Conservation (phyloP, 2,329 filamentous ascomycete species). For the Botrytis squamosa region DNA sequence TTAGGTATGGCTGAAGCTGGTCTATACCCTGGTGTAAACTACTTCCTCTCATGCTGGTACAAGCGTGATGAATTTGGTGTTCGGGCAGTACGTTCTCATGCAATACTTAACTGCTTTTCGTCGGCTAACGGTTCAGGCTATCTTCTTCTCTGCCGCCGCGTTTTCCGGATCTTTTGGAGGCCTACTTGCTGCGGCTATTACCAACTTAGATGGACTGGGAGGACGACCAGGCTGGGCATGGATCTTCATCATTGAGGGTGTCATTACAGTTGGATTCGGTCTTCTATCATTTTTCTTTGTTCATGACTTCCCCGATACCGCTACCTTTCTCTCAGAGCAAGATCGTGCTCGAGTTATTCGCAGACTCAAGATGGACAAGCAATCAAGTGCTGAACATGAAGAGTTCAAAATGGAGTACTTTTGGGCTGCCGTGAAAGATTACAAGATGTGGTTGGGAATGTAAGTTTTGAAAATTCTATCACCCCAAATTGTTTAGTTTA, state of each 20-base stretch:
- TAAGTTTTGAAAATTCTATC: too few relatives aligned
- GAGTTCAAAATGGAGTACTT: slow-evolving; percentile 72
- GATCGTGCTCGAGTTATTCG: slow-evolving; percentile 71
- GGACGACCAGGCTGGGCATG: slow-evolving; percentile 49
- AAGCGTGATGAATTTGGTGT: slow-evolving; percentile 59
- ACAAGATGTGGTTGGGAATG: slow-evolving; percentile 71
- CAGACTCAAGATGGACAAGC: slow-evolving; percentile 68
- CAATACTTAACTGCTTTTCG: slow-evolving; percentile 46
- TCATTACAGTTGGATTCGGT: slow-evolving; percentile 46
- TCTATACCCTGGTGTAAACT: slow-evolving; percentile 76
- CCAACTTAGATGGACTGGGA: slow-evolving; percentile 46
- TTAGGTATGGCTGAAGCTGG: slow-evolving; percentile 73
- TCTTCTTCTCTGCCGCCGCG: slow-evolving; percentile 57
- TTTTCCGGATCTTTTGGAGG: slow-evolving; percentile 51
- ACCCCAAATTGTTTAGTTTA: too few relatives aligned
- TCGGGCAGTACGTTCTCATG: slow-evolving; percentile 46
- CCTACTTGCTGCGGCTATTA: slow-evolving; percentile 46
- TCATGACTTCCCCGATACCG: slow-evolving; percentile 46
- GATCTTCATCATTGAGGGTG: slow-evolving; percentile 53
- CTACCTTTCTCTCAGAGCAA: slow-evolving; percentile 66
- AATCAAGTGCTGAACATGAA: slow-evolving; percentile 72
- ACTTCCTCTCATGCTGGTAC: slow-evolving; percentile 79
- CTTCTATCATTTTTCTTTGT: slow-evolving; percentile 27
- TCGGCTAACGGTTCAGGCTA: slow-evolving; percentile 52
- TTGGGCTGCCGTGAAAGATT: slow-evolving; percentile 73